Conservation (phyloP, 352 stramenopile genomes). For the Pythium dissotocum region DNA sequence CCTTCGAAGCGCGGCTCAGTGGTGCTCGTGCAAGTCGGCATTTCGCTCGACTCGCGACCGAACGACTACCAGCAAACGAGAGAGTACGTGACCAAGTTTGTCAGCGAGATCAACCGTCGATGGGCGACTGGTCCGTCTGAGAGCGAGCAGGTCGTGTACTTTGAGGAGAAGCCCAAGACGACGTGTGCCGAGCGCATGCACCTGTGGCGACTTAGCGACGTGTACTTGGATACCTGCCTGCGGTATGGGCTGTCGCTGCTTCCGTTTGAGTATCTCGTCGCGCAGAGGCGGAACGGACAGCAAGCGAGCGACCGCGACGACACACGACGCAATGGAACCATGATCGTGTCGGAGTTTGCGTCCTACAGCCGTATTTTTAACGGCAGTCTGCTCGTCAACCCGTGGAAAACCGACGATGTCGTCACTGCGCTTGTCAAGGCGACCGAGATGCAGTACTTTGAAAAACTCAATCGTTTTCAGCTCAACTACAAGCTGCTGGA, state of each 20-base stretch:
- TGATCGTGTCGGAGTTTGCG: conserved; percentile 97
- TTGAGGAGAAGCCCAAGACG: conserved; percentile 67
- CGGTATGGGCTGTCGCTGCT: conserved; percentile 68
- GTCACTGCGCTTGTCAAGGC: conserved; percentile 64
- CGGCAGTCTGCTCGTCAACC: conserved; percentile 96
- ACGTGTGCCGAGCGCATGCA: conserved; percentile 69
- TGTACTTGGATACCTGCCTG: conserved; percentile 72
- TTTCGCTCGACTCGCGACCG: conserved; percentile 68
- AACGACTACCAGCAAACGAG: conserved; percentile 94
- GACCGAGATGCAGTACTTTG: conserved; percentile 75
- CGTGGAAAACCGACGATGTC: conserved; percentile 94
- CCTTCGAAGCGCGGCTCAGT: conserved; percentile 70
- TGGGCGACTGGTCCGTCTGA: conserved; percentile 29
- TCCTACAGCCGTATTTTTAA: conserved; percentile 95
- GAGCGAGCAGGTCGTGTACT: conserved; percentile 59
- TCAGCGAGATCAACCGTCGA: conserved; percentile 91
- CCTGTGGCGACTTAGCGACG: conserved; percentile 67
- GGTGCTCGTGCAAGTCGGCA: conserved; percentile 76
- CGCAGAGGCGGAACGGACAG: conserved; percentile 54
- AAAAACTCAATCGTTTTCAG: conserved; percentile 70
- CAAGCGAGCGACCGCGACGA: conserved; percentile 30
- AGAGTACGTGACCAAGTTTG: conserved; percentile 90
- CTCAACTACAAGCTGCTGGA: conserved; percentile 90
- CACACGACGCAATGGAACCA: conserved; percentile 66
- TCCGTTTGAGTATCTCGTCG: conserved; percentile 78